Evolutionary conservation across 306 rosid genomes (phyloP).

Genomic region (Trifolium subterraneum): DNA sequence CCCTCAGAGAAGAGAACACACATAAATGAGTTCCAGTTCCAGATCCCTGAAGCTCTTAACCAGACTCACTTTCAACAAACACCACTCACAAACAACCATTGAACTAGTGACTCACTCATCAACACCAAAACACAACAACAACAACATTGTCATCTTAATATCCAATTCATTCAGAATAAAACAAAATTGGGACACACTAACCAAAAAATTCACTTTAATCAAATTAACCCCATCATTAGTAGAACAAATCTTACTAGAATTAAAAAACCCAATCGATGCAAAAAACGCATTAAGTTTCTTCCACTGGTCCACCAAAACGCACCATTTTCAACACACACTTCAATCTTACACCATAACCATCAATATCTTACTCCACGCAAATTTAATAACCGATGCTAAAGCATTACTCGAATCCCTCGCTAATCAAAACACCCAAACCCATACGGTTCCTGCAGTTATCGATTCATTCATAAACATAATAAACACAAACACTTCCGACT

Average conservation of each 20-base stretch:
- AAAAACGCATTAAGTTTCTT: slow-evolving; percentile 74
- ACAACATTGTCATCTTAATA: slow-evolving; percentile 37
- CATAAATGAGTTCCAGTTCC: slow-evolving; percentile 7
- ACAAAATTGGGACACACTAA: slow-evolving; percentile 62
- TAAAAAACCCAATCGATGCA: slow-evolving; percentile 69
- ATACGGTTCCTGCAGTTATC: slow-evolving; percentile 35
- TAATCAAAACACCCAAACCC: slow-evolving; percentile 27
- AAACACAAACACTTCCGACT: slow-evolving; percentile 42
- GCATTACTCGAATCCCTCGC: slow-evolving; percentile 65
- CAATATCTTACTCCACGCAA: slow-evolving; percentile 61
- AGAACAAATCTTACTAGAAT: slow-evolving; percentile 51
- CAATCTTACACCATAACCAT: slow-evolving; percentile 60
- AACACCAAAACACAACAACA: background rate
- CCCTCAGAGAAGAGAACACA: background rate
- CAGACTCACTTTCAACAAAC: slow-evolving; percentile 9
- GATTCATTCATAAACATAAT: slow-evolving; percentile 53
- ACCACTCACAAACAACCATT: slow-evolving; percentile 5
- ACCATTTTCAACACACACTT: slow-evolving; percentile 53
- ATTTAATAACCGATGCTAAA: slow-evolving; percentile 60
- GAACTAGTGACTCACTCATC: too few species aligned
- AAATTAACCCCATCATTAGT: slow-evolving; percentile 51
- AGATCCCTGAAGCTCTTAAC: slow-evolving; percentile 27
- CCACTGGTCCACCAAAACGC: slow-evolving; percentile 70
- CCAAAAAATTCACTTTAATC: slow-evolving; percentile 47
- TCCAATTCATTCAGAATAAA: slow-evolving; percentile 57